Evolutionary conservation across 1,139 yeast genomes (phyloP).

Genomic region (Geotrichum cucujoidarum): DNA sequence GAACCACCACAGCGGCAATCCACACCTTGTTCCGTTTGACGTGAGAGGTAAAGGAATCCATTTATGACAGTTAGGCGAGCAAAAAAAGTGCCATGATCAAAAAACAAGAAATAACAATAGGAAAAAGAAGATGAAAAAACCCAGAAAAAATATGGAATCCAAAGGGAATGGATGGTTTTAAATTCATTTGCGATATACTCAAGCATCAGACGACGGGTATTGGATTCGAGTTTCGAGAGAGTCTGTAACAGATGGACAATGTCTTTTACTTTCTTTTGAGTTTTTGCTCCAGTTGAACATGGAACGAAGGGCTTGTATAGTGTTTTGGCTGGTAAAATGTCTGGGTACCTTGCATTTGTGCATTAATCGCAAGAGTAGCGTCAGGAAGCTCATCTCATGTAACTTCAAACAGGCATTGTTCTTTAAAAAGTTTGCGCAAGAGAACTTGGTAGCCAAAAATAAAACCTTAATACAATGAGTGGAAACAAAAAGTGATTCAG

Average conservation of each 20-base stretch:
- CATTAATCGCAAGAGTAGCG: not conserved
- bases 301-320: no score
- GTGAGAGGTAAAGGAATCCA: not conserved
- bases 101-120: not conserved
- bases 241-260: not conserved
- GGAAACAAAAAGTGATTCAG: not conserved
- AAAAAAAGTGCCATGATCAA: not conserved
- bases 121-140: no score
- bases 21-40: conserved; percentile 19
- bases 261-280: no score
- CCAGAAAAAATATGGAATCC: not conserved
- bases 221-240: no score
- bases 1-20: conserved; percentile 33
- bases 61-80: not conserved
- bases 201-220: not conserved
- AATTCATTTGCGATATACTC: no score
- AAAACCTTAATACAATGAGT: not conserved
- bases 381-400: not conserved
- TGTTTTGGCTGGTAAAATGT: no score
- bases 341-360: no score
- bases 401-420: not conserved
- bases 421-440: no score
- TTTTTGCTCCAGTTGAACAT: no score
- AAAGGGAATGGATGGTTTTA: no score
- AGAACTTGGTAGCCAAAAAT: not conserved